These are phyloP conservation scores for Gossypium anomalum DNA, from an alignment of 345 rosid genomes.

Conservation along the genomic window DNA sequence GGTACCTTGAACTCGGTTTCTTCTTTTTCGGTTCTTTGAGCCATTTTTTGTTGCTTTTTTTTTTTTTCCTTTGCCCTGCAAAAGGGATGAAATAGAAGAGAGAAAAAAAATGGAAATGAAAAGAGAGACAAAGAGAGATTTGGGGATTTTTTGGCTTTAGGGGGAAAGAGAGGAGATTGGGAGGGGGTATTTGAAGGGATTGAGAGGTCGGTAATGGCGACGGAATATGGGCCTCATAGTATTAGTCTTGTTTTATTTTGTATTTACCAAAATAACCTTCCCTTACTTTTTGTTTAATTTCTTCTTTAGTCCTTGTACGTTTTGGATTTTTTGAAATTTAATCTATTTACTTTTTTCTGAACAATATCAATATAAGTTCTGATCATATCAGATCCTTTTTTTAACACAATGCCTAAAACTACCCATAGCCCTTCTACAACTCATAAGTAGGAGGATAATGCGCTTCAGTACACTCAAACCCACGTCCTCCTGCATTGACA, in stretches of 20 bases:
- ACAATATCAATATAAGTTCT: too few species aligned
- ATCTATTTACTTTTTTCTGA: too few species aligned
- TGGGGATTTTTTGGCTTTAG: neutral
- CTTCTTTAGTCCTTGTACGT: too few species aligned
- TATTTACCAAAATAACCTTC: constrained; percentile 35
- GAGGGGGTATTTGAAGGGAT: constrained; percentile 32
- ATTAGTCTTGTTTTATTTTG: neutral
- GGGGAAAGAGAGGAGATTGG: neutral
- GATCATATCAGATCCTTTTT: too few species aligned
- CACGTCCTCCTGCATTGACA: too few species aligned
- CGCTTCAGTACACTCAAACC: too few species aligned
- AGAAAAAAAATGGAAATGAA: neutral
- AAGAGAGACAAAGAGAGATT: neutral
- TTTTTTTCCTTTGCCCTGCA: neutral
- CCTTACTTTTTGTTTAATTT: neutral
- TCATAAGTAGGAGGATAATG: too few species aligned
- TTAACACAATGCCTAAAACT: too few species aligned
- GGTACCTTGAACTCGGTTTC: constrained; percentile 95
- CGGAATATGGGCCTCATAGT: constrained; percentile 59
- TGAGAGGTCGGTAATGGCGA: constrained; percentile 55
- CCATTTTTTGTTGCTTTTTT: constrained; percentile 22
- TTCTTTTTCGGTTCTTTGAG: constrained; percentile 83
- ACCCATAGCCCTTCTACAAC: too few species aligned
- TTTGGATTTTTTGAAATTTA: too few species aligned
- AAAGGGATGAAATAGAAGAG: neutral